Conservation (phyloP, 108 stramenopile genomes). For the Epithemia pelagica region DNA sequence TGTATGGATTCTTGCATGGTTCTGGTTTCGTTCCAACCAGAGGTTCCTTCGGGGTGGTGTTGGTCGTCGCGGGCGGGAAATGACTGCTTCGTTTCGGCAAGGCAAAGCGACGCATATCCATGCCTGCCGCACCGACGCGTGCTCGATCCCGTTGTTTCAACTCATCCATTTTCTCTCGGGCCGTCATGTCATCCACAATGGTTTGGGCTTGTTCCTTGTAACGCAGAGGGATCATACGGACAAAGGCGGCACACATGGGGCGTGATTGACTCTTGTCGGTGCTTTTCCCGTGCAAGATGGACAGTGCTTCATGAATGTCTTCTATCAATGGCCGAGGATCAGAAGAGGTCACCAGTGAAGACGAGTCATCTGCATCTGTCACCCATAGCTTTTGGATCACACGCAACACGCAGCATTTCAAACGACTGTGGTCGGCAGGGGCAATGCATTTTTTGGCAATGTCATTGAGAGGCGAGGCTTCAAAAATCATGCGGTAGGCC, state of each 20-base stretch:
- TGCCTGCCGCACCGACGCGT: not conserved
- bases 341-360: not conserved
- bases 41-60: no score
- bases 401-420: conserved; percentile 3
- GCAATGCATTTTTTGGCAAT: conserved; percentile 25
- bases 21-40: no score
- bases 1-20: no score
- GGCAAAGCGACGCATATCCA: not conserved
- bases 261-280: not conserved
- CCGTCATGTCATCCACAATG: not conserved
- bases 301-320: not conserved
- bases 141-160: not conserved
- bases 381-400: conserved; percentile 6
- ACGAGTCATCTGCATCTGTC: no score
- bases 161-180: no score
- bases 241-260: not conserved
- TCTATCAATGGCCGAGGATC: not conserved
- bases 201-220: not conserved
- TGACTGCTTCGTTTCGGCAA: not conserved
- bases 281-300: not conserved
- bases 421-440: conserved; percentile 14
- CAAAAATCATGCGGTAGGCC: conserved; percentile 34
- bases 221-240: not conserved
- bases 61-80: not conserved
- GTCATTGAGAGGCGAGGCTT: conserved; percentile 25